These are phyloP conservation scores for Aspergillus sp. DNA, from an alignment of 2,329 filamentous ascomycete genomes.

Conservation along the genomic window DNA sequence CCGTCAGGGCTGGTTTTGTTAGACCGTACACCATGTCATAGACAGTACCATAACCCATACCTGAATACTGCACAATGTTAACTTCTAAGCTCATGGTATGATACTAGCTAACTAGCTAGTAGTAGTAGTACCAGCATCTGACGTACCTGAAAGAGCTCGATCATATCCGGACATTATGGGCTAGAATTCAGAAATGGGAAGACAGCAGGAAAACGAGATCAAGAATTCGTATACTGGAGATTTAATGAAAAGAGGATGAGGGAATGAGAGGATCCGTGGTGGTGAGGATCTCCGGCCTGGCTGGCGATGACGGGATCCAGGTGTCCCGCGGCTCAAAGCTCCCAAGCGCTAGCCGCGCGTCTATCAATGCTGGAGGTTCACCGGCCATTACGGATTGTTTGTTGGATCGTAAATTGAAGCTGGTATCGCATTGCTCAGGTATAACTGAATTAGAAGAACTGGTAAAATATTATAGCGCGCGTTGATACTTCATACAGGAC, in stretches of 20 bases:
- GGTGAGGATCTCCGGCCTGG: conserved; percentile 6
- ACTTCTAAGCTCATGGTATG: conserved; percentile 10
- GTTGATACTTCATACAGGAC: no score
- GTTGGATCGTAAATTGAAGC: no score
- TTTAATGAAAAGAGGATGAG: background rate
- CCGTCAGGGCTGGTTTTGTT: conserved; percentile 78
- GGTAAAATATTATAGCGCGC: no score
- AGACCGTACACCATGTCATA: conserved; percentile 27
- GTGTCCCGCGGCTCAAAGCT: conserved; percentile 22
- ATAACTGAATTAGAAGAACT: no score
- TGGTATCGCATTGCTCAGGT: no score
- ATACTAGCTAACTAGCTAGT: conserved; percentile 21
- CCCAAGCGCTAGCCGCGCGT: conserved; percentile 19
- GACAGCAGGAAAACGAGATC: background rate
- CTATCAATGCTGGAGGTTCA: conserved; percentile 5
- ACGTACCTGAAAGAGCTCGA: conserved; percentile 93
- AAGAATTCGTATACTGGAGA: background rate
- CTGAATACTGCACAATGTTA: conserved; percentile 69
- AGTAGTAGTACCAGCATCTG: conserved; percentile 17
- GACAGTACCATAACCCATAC: conserved; percentile 36
- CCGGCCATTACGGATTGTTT: background rate
- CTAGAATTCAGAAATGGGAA: conserved; percentile 2
- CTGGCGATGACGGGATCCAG: conserved; percentile 19
- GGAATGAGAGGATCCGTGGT: conserved; percentile 9
- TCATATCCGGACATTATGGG: conserved; percentile 81